Conservation (phyloP, 805 yeast species). For the Phaffomyces opuntiae region DNA sequence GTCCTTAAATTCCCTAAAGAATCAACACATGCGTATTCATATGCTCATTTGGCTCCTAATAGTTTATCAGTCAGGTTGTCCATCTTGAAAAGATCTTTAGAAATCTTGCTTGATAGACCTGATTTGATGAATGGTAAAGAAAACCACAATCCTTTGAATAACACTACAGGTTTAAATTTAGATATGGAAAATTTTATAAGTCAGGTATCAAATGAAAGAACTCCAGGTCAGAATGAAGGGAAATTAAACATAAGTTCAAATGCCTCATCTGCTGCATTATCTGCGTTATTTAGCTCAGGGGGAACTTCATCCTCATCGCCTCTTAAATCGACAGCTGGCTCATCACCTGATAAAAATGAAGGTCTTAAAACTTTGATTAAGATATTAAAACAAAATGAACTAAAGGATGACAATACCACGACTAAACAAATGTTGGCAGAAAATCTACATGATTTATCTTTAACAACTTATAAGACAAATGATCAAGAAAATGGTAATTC, state of each 20-base stretch:
- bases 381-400: constrained; percentile 33
- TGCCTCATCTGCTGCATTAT: constrained; percentile 34
- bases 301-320: constrained; percentile 2
- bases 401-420: constrained; percentile 23
- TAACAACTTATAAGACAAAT: constrained; percentile 28
- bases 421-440: constrained; percentile 35
- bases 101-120: constrained; percentile 45
- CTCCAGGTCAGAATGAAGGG: constrained; percentile 10
- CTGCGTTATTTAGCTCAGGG: constrained; percentile 25
- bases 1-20: constrained; percentile 64
- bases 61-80: constrained; percentile 69
- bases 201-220: constrained; percentile 9
- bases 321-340: constrained; percentile 4
- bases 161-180: constrained; percentile 13
- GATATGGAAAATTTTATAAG: constrained; percentile 23
- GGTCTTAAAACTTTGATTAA: constrained; percentile 40
- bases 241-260: constrained; percentile 27
- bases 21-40: constrained; percentile 79
- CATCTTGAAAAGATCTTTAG: constrained; percentile 69
- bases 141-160: constrained; percentile 1
- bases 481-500: constrained; percentile 5
- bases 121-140: constrained; percentile 13
- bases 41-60: constrained; percentile 75
- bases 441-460: constrained; percentile 50
- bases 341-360: constrained; percentile 1